Conservation (phyloP, 2,329 filamentous ascomycete genomes). For the Beauveria scarabaeidicola region DNA sequence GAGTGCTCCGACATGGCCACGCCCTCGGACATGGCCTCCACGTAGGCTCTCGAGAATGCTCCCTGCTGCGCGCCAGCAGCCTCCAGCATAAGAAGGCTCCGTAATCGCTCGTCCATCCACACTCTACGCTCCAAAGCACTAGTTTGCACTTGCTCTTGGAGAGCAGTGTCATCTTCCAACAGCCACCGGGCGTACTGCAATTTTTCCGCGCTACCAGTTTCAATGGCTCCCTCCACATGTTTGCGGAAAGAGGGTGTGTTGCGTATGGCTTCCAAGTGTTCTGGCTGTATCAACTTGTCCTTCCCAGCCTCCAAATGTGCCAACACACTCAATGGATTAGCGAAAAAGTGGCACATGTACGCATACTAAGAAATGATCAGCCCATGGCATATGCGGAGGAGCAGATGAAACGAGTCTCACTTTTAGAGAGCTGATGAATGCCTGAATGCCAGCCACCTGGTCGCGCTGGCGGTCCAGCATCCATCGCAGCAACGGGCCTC, state of each 20-base stretch:
- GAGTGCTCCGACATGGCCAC: constrained; percentile 43
- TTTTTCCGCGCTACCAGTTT: constrained; percentile 31
- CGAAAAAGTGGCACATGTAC: constrained; percentile 81
- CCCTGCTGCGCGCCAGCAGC: constrained; percentile 27
- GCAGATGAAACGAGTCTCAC: constrained; percentile 25
- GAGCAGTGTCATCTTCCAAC: constrained; percentile 50
- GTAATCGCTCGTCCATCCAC: constrained; percentile 37
- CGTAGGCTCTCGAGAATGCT: constrained; percentile 50
- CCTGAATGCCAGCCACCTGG: constrained; percentile 67
- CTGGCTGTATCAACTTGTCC: constrained; percentile 38
- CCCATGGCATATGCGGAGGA: neutral
- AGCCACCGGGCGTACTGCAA: constrained; percentile 38
- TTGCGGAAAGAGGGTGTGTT: constrained; percentile 60
- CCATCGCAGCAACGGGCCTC: constrained; percentile 51
- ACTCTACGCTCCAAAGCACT: constrained; percentile 24
- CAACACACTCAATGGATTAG: constrained; percentile 64
- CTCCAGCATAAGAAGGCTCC: constrained; percentile 38
- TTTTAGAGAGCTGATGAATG: constrained; percentile 62
- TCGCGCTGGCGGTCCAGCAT: constrained; percentile 66
- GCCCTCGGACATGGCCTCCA: constrained; percentile 50
- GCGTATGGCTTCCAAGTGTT: constrained; percentile 60
- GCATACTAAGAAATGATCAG: constrained; percentile 48
- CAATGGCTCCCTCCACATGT: constrained; percentile 40
- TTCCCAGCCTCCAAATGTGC: constrained; percentile 27
- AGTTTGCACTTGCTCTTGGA: constrained; percentile 36